Percentiles rank a stretch among this genome's conserved stretches.
These are phyloP conservation scores for Picochlorum sp. DNA, from an alignment of 139 green algal genomes.

Conservation along the genomic window DNA sequence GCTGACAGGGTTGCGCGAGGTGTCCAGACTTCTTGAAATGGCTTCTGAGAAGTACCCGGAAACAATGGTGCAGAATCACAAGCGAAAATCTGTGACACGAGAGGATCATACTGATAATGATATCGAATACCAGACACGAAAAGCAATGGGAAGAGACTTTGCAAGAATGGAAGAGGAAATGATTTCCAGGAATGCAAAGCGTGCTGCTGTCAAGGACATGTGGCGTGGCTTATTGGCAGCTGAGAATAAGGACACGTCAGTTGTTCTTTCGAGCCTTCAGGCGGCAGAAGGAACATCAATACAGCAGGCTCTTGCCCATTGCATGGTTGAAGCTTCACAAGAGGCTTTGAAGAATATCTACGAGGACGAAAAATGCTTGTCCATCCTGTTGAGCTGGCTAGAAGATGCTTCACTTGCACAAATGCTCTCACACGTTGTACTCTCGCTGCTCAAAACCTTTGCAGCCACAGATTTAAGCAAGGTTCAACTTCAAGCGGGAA, in stretches of 20 bases:
- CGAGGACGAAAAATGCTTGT: constrained; percentile 3
- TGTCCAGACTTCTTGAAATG: constrained; percentile 37
- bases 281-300: neutral
- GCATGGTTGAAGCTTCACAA: neutral
- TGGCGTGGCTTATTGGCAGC: constrained; percentile 20
- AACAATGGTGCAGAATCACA: neutral
- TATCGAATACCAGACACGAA: neutral
- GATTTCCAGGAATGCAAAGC: constrained; percentile 5
- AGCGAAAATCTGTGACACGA: neutral
- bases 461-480: neutral
- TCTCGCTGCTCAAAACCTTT: constrained; percentile 11
- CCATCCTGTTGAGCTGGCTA: constrained; percentile 18
- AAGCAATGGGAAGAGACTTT: constrained; percentile 15
- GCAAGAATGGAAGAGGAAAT: constrained; percentile 8
- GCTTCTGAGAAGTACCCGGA: constrained; percentile 22
- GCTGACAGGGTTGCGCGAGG: constrained; percentile 67
- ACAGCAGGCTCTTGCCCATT: neutral
- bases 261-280: constrained; percentile 6
- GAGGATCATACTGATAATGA: constrained; percentile 10
- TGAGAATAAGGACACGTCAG: constrained; percentile 13
- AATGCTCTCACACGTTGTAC: constrained; percentile 1
- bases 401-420: constrained; percentile 2
- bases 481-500: neutral
- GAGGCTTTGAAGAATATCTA: neutral
- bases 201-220: constrained; percentile 17